A percentile compares a stretch with the other conserved stretches of the same genome.
Evolutionary conservation across 2,329 filamentous ascomycete species (phyloP).

Genomic region (Exutisphaerella laricina): DNA sequence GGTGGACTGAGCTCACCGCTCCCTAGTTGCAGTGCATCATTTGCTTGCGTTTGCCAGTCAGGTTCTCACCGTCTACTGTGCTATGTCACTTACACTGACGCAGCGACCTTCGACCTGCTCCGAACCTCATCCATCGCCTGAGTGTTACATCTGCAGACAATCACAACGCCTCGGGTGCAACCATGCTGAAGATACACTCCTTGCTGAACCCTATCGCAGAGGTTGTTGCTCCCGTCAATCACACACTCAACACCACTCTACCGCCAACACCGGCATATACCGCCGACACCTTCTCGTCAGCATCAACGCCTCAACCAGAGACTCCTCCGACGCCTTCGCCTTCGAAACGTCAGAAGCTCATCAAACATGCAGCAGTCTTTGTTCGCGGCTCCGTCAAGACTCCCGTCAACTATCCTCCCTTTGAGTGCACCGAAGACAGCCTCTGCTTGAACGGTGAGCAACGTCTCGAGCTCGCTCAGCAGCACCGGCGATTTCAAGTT

Average conservation of each 20-base stretch:
- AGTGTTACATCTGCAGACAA: slow-evolving; percentile 17
- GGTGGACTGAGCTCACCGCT: slow-evolving; percentile 8
- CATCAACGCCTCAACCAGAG: slow-evolving; percentile 17
- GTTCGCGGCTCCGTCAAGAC: slow-evolving; percentile 59
- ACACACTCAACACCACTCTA: too few relatives aligned
- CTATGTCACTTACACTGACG: slow-evolving; percentile 20
- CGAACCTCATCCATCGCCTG: slow-evolving; percentile 13
- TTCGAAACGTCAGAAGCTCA: slow-evolving; percentile 50
- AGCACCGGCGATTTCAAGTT: slow-evolving; percentile 61
- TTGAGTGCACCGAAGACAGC: slow-evolving; percentile 53
- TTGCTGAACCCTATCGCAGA: slow-evolving; percentile 36
- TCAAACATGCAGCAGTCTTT: slow-evolving; percentile 61
- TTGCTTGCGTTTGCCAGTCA: slow-evolving; percentile 5
- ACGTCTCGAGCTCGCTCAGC: slow-evolving; percentile 45
- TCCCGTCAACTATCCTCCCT: slow-evolving; percentile 66
- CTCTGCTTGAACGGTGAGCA: slow-evolving; percentile 21
- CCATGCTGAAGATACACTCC: slow-evolving; percentile 38
- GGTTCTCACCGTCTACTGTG: slow-evolving; percentile 8
- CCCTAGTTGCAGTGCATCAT: slow-evolving; percentile 8
- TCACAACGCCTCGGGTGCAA: slow-evolving; percentile 14
- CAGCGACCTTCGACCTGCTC: slow-evolving; percentile 21
- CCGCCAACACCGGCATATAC: slow-evolving; percentile 27
- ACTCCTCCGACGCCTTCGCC: slow-evolving; percentile 20
- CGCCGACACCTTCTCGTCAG: slow-evolving; percentile 18
- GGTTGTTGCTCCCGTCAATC: too few relatives aligned